Base-by-base conservation (phyloP, 257 asterid species). In the Solanum lignicaule region DNA sequence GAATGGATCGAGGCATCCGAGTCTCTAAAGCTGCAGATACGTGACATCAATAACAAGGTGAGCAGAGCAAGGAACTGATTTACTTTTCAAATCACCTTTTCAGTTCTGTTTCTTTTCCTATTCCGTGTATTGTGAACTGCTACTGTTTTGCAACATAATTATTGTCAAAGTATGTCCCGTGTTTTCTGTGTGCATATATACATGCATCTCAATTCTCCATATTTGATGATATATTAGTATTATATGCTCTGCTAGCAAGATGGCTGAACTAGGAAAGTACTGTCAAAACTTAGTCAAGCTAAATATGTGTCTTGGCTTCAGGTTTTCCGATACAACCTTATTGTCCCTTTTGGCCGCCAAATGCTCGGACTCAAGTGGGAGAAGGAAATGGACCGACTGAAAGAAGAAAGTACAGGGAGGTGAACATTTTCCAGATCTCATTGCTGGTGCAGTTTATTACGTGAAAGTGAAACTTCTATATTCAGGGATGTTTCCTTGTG, bases 341-440 rank as follows among this genome's bases (percentile, higher is more conserved):
- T 96, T 69, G 99, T 94, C 73, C 98, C 98, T 16, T 96, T 94
- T 87, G 98, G 99, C 21, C 96, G 98, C 87, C 98, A 96, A 72
- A 95, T 96, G 93, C 32, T 38, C 21, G 98, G 98, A 87, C 92
- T 92, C 48, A 94, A 93, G 91, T 96, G 99, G 99, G 98, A 96
- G 92, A 94, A 91, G 88, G 98, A 96, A 89, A 78, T 95, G 38
- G 93, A 93, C 72, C 90, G 93, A 35, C 85, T 95, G 91, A 89
- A 90, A 46, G 95, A 94, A 82, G 93, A 91, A 87, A 78, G 73
- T 60, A 87, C 36, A 85, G 94, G 85, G 39, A 73, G 89, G 87
- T 46, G 89, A 92, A 43, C 35, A 43, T 15, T 79, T 6, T 78
- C 1, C 48, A 52, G 35, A 16, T 43, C n/a, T 43, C 29, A 21